Evolutionary conservation across 331 rosid genomes (phyloP), one percentile per base, ranked within the genome.

Genomic region (Acacia concinna): DNA sequence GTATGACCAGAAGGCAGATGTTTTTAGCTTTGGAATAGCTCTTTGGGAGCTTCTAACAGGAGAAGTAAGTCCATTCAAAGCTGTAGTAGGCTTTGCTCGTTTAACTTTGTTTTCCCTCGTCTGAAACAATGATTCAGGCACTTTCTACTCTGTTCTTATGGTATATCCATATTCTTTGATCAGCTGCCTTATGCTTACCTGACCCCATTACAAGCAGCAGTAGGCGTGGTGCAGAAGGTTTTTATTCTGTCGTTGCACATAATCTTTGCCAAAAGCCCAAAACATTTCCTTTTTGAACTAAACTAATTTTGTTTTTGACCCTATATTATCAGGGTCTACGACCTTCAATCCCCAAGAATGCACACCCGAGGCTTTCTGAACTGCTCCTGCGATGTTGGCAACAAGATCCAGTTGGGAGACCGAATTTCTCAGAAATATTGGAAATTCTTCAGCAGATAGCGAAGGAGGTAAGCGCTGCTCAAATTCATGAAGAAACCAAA

Each of bases 171-270:
- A 80, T 81, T 65, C 65, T 73, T 40, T 68, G 43, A 71, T 60
- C 92, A 96, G 99, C 85, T 96, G 28, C 99, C 99, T 8, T 93
- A 96, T 82, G 86, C 99, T 44, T 85, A 63, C 85, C 79, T 91
- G 87, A 91, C 98, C 46, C 98, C 99, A 60, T 85, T 96, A 82
- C 99, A 96, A 96, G 99, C 99, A 23, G 99, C 99, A 6, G 99
- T 96, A 25, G 99, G 98, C 43, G 99, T 96, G 81, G 99, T 96
- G 88, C 99, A 96, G 82, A 93, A 93, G 97, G 99, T 93, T 82
- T 73, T 78, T 38, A 37, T 70, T 63, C 79, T 59, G n/a, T 64
- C 68, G 71, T 78, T 34, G 47, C 66, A 8, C 73, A 75, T 70
- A 9, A 62, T 76, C 71, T 60, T 6, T 12, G 30, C 18, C 20